phyloP scores from a whole-genome alignment of 352 stramenopile genomes.

The Globisporangium lucens region DNA sequence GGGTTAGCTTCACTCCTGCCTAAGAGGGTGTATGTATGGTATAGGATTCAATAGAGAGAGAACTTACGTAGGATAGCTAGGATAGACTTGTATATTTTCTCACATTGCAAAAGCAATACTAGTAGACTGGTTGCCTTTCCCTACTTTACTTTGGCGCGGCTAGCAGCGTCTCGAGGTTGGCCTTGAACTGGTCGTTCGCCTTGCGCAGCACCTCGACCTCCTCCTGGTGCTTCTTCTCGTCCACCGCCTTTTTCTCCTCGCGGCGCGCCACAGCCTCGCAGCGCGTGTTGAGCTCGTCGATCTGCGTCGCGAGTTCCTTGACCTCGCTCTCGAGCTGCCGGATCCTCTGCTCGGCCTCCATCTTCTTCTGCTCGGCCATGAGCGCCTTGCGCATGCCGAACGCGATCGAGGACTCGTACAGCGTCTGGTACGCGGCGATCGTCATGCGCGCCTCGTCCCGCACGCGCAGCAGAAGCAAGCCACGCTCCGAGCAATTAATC shows the following conservation, averaged over 20 bases:
- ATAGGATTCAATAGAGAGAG: not conserved
- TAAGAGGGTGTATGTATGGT: not conserved
- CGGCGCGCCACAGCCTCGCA: slow-evolving; percentile 58
- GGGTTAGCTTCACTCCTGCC: not conserved
- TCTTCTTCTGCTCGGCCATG: slow-evolving; percentile 91
- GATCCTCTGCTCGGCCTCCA: slow-evolving; percentile 84
- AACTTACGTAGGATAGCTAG: not conserved
- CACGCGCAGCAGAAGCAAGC: slow-evolving; percentile 86
- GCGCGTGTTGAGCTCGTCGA: slow-evolving; percentile 63
- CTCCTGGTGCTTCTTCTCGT: slow-evolving; percentile 86
- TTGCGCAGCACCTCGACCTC: slow-evolving; percentile 85
- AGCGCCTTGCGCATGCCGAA: slow-evolving; percentile 94
- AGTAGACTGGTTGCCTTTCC: not conserved
- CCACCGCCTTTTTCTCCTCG: slow-evolving; percentile 58
- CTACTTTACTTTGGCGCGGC: slow-evolving; percentile 48
- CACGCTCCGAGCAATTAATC: slow-evolving; percentile 91
- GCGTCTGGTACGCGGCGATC: slow-evolving; percentile 90
- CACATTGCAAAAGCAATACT: not conserved
- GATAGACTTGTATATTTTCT: not conserved
- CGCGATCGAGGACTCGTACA: slow-evolving; percentile 91
- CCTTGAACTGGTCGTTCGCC: slow-evolving; percentile 89
- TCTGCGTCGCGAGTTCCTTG: slow-evolving; percentile 74
- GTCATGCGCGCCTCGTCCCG: slow-evolving; percentile 92
- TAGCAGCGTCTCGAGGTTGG: slow-evolving; percentile 85
- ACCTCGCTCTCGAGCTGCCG: slow-evolving; percentile 73